A percentile compares a stretch with the other conserved stretches of the same genome.
Evolutionary conservation across 257 asterid species (phyloP).

Genomic region (Ballota nigra): DNA sequence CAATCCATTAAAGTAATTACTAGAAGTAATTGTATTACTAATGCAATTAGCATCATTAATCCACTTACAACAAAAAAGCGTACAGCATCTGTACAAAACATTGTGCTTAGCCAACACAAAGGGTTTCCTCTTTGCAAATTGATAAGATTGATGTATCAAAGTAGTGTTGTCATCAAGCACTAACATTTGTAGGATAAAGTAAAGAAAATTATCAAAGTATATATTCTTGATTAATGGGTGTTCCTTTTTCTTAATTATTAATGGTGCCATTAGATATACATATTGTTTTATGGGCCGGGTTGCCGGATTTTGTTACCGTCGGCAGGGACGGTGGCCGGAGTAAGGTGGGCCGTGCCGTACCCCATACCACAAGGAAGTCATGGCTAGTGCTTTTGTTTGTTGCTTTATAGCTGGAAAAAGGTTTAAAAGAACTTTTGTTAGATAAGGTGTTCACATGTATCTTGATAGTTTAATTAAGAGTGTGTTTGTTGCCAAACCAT

Average conservation of each 20-base stretch:
- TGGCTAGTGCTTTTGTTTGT: conserved; percentile 16
- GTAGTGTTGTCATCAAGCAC: conserved; percentile 36
- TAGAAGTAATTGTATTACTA: background rate
- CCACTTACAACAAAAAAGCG: conserved; percentile 13
- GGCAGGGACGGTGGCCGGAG: conserved; percentile 25
- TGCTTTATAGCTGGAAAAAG: conserved; percentile 32
- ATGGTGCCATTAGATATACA: background rate
- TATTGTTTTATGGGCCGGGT: background rate
- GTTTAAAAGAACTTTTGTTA: background rate
- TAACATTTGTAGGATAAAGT: conserved; percentile 30
- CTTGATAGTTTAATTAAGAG: background rate
- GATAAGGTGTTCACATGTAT: conserved; percentile 18
- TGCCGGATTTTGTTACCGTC: conserved; percentile 20
- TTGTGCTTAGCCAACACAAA: background rate
- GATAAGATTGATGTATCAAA: conserved; percentile 30
- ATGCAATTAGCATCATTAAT: conserved; percentile 1
- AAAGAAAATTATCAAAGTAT: conserved; percentile 28
- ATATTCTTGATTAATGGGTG: conserved; percentile 39
- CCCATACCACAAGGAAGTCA: conserved; percentile 12
- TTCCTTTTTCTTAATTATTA: conserved; percentile 15
- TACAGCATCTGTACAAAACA: too few species aligned
- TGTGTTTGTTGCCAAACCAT: background rate
- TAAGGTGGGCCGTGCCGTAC: background rate
- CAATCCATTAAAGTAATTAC: background rate
- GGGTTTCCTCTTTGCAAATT: conserved; percentile 8